Percentiles rank a stretch among this genome's conserved stretches.
Evolutionary conservation across 2,329 filamentous ascomycete genomes (phyloP).

Genomic region (Penicillium thymicola): DNA sequence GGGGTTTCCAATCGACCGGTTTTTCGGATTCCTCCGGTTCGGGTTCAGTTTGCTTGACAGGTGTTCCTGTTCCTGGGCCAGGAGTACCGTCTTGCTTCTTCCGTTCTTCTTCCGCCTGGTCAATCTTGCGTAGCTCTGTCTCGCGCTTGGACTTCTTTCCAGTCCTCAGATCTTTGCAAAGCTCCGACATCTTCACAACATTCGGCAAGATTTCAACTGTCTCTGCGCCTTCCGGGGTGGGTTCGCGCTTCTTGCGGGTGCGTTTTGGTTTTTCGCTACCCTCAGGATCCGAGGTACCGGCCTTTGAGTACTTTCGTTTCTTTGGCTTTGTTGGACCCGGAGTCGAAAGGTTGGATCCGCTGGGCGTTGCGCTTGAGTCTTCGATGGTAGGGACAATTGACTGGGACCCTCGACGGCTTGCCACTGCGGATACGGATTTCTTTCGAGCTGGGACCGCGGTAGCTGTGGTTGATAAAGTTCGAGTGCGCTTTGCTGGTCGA

Average conservation of each 20-base stretch:
- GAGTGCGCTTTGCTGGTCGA: constrained; percentile 31
- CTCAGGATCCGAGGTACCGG: constrained; percentile 22
- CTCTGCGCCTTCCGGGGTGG: constrained; percentile 50
- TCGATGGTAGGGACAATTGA: constrained; percentile 15
- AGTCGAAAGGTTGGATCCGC: constrained; percentile 21
- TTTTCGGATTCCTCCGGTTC: constrained; percentile 21
- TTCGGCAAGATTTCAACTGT: constrained; percentile 52
- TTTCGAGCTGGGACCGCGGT: constrained; percentile 10
- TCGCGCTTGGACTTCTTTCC: constrained; percentile 58
- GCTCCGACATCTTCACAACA: constrained; percentile 56
- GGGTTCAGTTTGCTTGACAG: constrained; percentile 28
- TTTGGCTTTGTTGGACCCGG: constrained; percentile 24
- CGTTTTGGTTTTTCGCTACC: constrained; percentile 22
- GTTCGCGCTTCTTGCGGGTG: constrained; percentile 37
- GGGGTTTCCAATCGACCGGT: constrained; percentile 23
- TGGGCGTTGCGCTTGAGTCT: constrained; percentile 18
- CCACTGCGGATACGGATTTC: constrained; percentile 14
- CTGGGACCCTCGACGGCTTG: constrained; percentile 17
- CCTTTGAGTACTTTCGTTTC: constrained; percentile 27
- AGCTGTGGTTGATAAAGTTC: constrained; percentile 14
- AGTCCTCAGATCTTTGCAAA: constrained; percentile 52
- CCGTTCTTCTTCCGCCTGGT: constrained; percentile 52
- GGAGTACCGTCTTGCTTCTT: constrained; percentile 39
- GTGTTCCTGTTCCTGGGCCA: constrained; percentile 15
- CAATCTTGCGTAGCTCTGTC: constrained; percentile 54